Conservation (phyloP, 1,284 basidiomycete species). For the Tylopilus sp. region DNA sequence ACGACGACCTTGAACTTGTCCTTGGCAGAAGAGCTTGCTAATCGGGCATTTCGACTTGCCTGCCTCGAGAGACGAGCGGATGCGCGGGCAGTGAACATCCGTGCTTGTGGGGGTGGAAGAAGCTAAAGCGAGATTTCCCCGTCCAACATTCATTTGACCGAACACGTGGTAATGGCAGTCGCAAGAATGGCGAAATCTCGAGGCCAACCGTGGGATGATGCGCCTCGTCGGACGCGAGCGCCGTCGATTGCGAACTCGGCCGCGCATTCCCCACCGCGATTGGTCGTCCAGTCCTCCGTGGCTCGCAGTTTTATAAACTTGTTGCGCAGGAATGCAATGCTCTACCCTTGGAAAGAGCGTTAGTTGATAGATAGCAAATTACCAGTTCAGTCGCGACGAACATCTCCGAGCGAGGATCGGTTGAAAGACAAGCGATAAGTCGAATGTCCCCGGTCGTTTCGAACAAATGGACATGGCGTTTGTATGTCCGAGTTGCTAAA, state of each 20-base stretch:
- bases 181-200: constrained; percentile 20
- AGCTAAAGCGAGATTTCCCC: background rate
- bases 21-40: constrained; percentile 40
- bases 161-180: constrained; percentile 5
- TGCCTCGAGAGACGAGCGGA: constrained; percentile 4
- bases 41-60: constrained; percentile 21
- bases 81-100: constrained; percentile 16
- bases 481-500: background rate
- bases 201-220: constrained; percentile 7
- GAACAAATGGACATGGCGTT: background rate
- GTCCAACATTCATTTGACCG: constrained; percentile 3
- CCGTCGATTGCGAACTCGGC: background rate
- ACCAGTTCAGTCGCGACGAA: background rate
- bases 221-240: background rate
- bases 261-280: background rate
- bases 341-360: background rate
- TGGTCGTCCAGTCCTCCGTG: background rate
- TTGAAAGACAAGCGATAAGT: background rate
- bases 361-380: background rate
- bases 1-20: constrained; percentile 60
- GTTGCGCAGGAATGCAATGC: too few relatives aligned
- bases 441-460: background rate
- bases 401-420: background rate
- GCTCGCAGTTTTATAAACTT: background rate
- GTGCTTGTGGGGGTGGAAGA: background rate